Percentiles rank a stretch among this genome's conserved stretches.
Evolutionary conservation across 1,284 basidiomycete species (phyloP).

Genomic region (Leccinum subfulvum): DNA sequence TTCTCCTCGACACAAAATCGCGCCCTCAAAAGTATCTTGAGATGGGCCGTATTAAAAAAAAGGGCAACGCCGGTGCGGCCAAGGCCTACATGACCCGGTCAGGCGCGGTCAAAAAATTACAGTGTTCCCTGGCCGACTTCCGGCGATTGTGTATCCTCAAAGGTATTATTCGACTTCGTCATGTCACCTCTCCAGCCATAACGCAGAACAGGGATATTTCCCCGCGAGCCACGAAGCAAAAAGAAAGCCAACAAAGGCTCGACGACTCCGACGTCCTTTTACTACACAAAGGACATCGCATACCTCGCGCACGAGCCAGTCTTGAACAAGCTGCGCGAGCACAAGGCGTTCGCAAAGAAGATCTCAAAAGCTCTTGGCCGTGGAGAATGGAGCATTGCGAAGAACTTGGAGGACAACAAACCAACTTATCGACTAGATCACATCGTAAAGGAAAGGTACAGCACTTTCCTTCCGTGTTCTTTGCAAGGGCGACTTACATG

Average conservation of each 20-base stretch:
- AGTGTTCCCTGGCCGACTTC: constrained; percentile 97
- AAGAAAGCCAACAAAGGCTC: constrained; percentile 98
- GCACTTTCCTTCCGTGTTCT: constrained; percentile 2
- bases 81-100: constrained; percentile 95
- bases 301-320: constrained; percentile 98
- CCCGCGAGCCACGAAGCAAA: constrained; percentile 88
- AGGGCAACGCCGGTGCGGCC: constrained; percentile 90
- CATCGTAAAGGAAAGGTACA: constrained; percentile 93
- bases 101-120: constrained; percentile 87
- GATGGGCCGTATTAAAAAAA: constrained; percentile 90
- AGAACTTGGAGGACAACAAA: constrained; percentile 91
- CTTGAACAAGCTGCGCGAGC: constrained; percentile 91
- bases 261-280: constrained; percentile 95
- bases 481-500: constrained; percentile 2
- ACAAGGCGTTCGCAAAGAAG: constrained; percentile 99
- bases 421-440: constrained; percentile 90
- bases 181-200: constrained; percentile 2
- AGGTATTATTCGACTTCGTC: constrained; percentile 51
- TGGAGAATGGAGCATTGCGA: constrained; percentile 93
- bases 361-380: constrained; percentile 90
- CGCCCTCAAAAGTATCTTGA: not conserved
- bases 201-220: constrained; percentile 81
- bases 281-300: constrained; percentile 97
- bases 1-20: not conserved
- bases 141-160: constrained; percentile 97